These are phyloP conservation scores for Zoysia matrella DNA, from an alignment of 202 grass and related monocot species.

Conservation along the genomic window DNA sequence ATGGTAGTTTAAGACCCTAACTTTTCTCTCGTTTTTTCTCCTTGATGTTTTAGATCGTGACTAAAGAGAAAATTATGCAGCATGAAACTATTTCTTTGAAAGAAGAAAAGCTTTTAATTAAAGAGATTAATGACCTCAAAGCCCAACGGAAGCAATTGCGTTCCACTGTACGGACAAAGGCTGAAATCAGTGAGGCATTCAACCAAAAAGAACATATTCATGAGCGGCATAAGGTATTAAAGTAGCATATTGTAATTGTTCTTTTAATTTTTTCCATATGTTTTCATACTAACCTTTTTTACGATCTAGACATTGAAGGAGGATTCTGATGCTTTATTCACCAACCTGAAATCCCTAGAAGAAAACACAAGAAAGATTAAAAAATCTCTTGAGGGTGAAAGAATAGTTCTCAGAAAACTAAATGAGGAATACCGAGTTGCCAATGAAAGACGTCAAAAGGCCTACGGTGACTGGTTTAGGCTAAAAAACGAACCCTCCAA, in stretches of 20 bases:
- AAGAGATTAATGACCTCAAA: constrained; percentile 64
- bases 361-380: constrained; percentile 58
- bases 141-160: constrained; percentile 69
- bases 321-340: constrained; percentile 76
- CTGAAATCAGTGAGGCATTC: constrained; percentile 84
- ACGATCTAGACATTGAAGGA: constrained; percentile 75
- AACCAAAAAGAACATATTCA: constrained; percentile 77
- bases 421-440: constrained; percentile 65
- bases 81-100: constrained; percentile 85
- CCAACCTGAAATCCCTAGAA: constrained; percentile 66
- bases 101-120: constrained; percentile 65
- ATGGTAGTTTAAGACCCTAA: constrained; percentile 25
- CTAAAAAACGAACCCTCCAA: constrained; percentile 59
- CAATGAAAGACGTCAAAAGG: constrained; percentile 78
- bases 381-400: constrained; percentile 68
- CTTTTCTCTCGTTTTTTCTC: neutral
- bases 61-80: constrained; percentile 70
- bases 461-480: constrained; percentile 63
- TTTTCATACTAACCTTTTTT: constrained; percentile 25
- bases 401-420: constrained; percentile 44
- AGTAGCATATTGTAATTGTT: neutral
- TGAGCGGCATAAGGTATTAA: constrained; percentile 72
- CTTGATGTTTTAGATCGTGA: constrained; percentile 62
- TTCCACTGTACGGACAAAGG: constrained; percentile 66
- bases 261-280: constrained; percentile 28